Conservation (phyloP, 2,329 filamentous ascomycete genomes). For the Penicillium sp. region DNA sequence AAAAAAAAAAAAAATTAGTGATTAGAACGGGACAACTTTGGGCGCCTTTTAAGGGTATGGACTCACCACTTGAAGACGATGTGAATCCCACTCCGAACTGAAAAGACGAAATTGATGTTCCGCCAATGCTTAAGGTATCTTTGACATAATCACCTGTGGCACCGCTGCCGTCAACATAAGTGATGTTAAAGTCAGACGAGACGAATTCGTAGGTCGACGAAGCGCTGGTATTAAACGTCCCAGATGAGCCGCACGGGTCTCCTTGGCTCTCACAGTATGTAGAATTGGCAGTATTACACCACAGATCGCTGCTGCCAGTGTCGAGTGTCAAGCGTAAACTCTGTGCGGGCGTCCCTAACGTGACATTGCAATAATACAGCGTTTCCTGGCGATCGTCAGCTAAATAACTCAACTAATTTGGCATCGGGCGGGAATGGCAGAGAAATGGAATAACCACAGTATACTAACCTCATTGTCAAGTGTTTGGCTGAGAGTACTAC, state of each 20-base stretch:
- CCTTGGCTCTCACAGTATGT: conserved; percentile 39
- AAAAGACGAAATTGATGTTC: conserved; percentile 46
- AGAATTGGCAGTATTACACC: conserved; percentile 55
- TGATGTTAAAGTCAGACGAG: conserved; percentile 77
- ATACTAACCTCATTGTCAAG: conserved; percentile 52
- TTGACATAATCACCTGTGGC: conserved; percentile 75
- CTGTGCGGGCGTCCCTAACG: conserved; percentile 56
- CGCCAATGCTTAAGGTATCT: conserved; percentile 62
- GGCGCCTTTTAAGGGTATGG: background rate
- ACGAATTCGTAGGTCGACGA: conserved; percentile 75
- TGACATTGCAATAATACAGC: conserved; percentile 57
- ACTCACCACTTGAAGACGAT: conserved; percentile 47
- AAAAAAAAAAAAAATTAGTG: background rate
- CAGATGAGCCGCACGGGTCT: conserved; percentile 44
- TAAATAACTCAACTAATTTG: background rate
- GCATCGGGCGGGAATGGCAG: background rate
- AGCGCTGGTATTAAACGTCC: conserved; percentile 51
- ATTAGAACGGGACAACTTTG: background rate
- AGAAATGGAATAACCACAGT: background rate
- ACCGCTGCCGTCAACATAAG: conserved; percentile 76
- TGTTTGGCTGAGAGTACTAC: conserved; percentile 34
- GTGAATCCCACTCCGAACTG: conserved; percentile 59
- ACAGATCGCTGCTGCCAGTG: conserved; percentile 61
- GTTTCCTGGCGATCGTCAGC: conserved; percentile 37
- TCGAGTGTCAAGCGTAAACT: conserved; percentile 56